Base-by-base conservation (phyloP, 371 early-diverging fungal species). In the Mucor mucedo region DNA sequence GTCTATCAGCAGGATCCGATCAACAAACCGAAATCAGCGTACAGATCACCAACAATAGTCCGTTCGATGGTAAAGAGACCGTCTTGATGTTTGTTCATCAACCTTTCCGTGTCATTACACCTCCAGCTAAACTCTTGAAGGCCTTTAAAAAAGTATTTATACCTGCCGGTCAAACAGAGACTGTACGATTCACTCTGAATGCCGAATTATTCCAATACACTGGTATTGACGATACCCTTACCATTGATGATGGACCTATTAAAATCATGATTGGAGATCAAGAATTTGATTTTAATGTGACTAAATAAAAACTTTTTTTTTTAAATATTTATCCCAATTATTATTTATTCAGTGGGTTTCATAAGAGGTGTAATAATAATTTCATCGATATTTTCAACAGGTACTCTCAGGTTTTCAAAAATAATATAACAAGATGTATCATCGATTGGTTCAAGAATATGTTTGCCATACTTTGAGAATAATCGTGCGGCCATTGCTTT, bases 21-120 rank as follows among this genome's bases (percentile, higher is more conserved):
- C 21, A 21, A 8, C n/a, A 79, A 8, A 60, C 55, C 2, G 86
- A 56, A 57, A 30, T 84, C 0, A 63, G 65, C 0, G 60, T 89
- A 4, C 67, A 45, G 2, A 62, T 88, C n/a, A 82, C 79, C 32
- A 89, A 89, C 68, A 72, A 69, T 4, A 80, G 86, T 5, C 73
- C 73, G 4, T 49, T 58, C 11, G 71, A 78, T 10, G 86, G 83
- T 60, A 81, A 80, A 55, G 86, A 89, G 60, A 70, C 81, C 0
- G 87, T 89, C 4, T 75, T 87, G 40, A 80, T 89, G 77, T 89
- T 77, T 55, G 71, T 87, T 27, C 71, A 82, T n/a, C 87, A 89
- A 47, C 73, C 77, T n/a, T 80, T 76, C 57, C 81, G 89, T 13
- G 56, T 54, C 9, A 52, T 74, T 13, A 72, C 76, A 3, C 79